phyloP scores from a whole-genome alignment of 2,329 filamentous ascomycete genomes.

The Xylariales sp. region DNA sequence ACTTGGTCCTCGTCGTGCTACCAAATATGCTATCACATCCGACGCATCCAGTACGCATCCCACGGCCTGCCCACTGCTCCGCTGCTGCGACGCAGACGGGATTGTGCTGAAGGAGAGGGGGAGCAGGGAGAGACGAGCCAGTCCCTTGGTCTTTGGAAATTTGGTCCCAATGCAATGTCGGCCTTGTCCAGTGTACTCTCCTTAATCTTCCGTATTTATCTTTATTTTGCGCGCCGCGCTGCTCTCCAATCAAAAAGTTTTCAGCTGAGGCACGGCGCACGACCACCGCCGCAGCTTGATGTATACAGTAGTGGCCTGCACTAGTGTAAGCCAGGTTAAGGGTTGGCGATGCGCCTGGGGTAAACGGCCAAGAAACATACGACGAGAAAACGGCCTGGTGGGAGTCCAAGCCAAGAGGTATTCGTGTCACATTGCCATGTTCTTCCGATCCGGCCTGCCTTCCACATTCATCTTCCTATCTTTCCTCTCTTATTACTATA shows the following conservation, averaged over 20 bases:
- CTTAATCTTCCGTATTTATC: background rate
- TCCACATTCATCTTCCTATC: background rate
- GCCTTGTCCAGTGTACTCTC: too few species aligned
- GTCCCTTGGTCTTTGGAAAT: conserved; percentile 4
- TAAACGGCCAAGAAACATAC: background rate
- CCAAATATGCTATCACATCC: background rate
- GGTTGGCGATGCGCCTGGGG: conserved; percentile 10
- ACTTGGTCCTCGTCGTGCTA: too few species aligned
- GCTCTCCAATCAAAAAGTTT: conserved; percentile 27
- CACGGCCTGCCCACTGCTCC: background rate
- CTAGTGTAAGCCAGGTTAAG: background rate
- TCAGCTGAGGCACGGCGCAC: conserved; percentile 27
- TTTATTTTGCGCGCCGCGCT: conserved; percentile 23
- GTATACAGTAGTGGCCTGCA: conserved; percentile 1
- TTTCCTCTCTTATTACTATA: conserved; percentile 1
- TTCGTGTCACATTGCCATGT: background rate
- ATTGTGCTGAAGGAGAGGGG: conserved; percentile 2
- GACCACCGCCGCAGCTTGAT: conserved; percentile 1
- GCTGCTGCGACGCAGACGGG: background rate
- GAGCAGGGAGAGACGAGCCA: conserved; percentile 6
- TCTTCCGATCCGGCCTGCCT: background rate
- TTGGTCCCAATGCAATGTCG: background rate
- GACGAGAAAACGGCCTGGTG: background rate
- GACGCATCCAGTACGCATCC: background rate
- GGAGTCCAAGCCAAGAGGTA: background rate